Evolutionary conservation across 371 early-diverging fungal genomes (phyloP).

Genomic region (Dichotomocladium elegans): DNA sequence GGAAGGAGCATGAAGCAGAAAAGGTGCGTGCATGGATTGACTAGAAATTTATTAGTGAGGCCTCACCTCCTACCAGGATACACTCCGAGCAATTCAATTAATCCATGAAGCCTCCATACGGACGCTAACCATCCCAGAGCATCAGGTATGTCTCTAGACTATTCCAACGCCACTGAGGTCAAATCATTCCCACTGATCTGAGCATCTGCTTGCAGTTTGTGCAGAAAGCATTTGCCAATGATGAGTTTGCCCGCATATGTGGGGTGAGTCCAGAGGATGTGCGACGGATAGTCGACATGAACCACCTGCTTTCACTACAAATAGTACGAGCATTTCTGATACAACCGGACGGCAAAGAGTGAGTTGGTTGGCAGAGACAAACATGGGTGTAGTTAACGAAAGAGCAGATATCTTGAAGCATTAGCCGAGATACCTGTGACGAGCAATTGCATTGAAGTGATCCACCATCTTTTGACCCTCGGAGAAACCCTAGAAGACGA

Average conservation of each 20-base stretch:
- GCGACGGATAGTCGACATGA: conserved; percentile 26
- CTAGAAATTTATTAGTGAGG: no score
- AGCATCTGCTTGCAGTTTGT: conserved; percentile 1
- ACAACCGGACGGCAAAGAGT: conserved; percentile 6
- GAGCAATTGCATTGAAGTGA: conserved; percentile 56
- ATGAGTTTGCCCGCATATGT: neutral
- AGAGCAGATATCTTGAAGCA: conserved; percentile 26
- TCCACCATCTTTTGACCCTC: conserved; percentile 53
- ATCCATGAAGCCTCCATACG: conserved; percentile 18
- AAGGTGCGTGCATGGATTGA: no score
- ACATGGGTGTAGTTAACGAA: neutral
- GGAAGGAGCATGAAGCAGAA: no score
- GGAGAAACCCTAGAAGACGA: conserved; percentile 34
- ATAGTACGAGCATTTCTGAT: conserved; percentile 20
- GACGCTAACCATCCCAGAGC: conserved; percentile 36
- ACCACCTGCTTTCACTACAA: conserved; percentile 32
- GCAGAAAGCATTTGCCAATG: conserved; percentile 4
- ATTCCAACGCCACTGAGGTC: neutral
- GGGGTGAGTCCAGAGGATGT: conserved; percentile 18
- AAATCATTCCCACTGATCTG: neutral
- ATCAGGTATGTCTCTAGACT: conserved; percentile 23
- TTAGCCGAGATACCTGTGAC: conserved; percentile 23
- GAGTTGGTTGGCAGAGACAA: neutral
- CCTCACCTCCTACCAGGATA: neutral
- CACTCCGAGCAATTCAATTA: neutral